These are phyloP conservation scores for Dictyostelium firmibasis DNA, from an alignment of 78 protist species.

Conservation along the genomic window DNA sequence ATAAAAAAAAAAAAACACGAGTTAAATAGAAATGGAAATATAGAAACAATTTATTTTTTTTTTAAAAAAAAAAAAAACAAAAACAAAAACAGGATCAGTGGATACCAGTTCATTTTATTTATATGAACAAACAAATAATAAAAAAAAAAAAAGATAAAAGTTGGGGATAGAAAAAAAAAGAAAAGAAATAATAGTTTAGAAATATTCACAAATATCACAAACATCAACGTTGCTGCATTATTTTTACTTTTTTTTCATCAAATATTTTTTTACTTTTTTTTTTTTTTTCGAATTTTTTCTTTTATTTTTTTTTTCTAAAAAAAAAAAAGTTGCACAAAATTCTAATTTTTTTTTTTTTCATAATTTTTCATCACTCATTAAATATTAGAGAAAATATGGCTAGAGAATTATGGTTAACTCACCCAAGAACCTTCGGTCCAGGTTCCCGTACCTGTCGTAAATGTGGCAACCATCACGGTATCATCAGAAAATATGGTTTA, in stretches of 20 bases:
- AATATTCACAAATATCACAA: background rate
- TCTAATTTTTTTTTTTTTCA: background rate
- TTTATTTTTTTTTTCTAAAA: background rate
- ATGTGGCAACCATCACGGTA: slow-evolving; percentile 88
- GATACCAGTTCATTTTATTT: too few species aligned
- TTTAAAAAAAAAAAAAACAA: background rate
- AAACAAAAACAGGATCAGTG: too few species aligned
- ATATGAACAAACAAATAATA: too few species aligned
- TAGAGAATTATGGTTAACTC: slow-evolving; percentile 81
- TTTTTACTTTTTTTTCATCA: background rate
- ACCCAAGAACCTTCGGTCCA: slow-evolving; percentile 75
- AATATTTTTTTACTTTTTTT: background rate
- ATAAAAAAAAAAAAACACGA: background rate
- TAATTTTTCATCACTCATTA: background rate
- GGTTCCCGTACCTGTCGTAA: slow-evolving; percentile 87
- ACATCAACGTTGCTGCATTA: background rate
- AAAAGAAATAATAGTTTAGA: background rate
- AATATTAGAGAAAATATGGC: slow-evolving; percentile 52
- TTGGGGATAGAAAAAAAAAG: too few species aligned
- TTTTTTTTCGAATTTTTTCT: background rate
- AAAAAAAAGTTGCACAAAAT: background rate
- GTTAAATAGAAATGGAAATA: too few species aligned
- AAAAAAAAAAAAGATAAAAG: background rate
- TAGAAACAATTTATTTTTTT: too few species aligned
- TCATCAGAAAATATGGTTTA: slow-evolving; percentile 95